Evolutionary conservation across 805 yeast genomes (phyloP).

Genomic region (Saturnispora silvae): DNA sequence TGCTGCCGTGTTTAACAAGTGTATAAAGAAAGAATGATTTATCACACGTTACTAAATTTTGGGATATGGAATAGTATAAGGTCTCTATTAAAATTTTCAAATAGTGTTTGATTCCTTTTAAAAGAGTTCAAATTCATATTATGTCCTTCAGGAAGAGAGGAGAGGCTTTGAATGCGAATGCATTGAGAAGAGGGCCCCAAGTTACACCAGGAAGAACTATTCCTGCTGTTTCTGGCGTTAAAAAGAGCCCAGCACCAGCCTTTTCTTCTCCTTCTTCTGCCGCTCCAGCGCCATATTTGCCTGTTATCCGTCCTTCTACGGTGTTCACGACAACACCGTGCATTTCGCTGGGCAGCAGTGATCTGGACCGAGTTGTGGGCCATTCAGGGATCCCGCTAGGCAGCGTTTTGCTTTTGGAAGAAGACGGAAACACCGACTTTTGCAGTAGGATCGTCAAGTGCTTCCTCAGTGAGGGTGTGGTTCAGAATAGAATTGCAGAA

Average conservation of each 20-base stretch:
- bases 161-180: constrained; percentile 29
- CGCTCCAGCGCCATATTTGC: no score
- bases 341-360: constrained; percentile 69
- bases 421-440: constrained; percentile 83
- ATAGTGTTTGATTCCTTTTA: no score
- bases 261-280: no score
- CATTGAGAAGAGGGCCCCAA: constrained; percentile 8
- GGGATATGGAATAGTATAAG: no score
- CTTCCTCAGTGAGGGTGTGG: constrained; percentile 67
- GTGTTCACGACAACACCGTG: constrained; percentile 58
- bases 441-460: constrained; percentile 56
- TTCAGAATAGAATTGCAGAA: constrained; percentile 45
- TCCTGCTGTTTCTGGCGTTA: no score
- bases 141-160: constrained; percentile 56
- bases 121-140: no score
- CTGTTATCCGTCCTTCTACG: constrained; percentile 67
- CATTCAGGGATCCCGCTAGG: constrained; percentile 88
- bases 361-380: constrained; percentile 60
- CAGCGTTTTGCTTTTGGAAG: constrained; percentile 58
- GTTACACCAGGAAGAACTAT: no score
- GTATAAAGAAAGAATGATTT: no score
- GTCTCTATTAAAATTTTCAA: no score
- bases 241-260: no score
- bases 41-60: no score
- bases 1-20: no score